Base-by-base conservation (phyloP, 2,329 filamentous ascomycete species). In the Trichoderma sp. region DNA sequence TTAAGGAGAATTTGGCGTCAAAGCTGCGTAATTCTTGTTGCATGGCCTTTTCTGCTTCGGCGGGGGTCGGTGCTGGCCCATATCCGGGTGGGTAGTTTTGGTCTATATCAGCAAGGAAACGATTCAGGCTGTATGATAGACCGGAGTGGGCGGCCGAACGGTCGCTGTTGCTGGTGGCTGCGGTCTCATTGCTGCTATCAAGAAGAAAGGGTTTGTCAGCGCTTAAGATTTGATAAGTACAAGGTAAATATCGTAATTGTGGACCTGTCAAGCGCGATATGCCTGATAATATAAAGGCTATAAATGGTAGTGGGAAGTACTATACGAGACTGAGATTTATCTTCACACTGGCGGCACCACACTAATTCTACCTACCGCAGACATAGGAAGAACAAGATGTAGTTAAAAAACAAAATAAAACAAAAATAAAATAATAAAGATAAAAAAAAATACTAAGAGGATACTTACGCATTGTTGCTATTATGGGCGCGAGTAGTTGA, bases 191-290 rank as follows among this genome's bases (percentile, higher is more conserved):
- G 42, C 4, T 45, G n/a, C 42, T 45, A 45, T 3, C 0, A 45
- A 45, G 0, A 1, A 22, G 12, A 2, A 4, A 29, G 4, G 4
- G 8, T n/a, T 45, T 19, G n/a, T 45, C 12, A 45, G n/a, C n/a
- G 12, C 0, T 1, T 19, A 5, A 22, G 10, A 5, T 10, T 17
- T 42, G 0, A 42, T 42, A 0, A 4, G 4, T 4, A 42, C n/a
- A 19, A 42, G n/a, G 39, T 9, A 8, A 42, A 2, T n/a, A 1
- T 10, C 17, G 7, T 9, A 19, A 3, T 19, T 0, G 2, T 42
- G 7, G 10, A n/a, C 9, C 17, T 0, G 10, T 10, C 1, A 42
- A 19, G 8, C 9, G 0, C 4, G 4, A 2, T 3, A 8, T 39
- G 7, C 15, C 6, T 39, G 17, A 39, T n/a, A 17, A 42, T 42